Evolutionary conservation across 108 stramenopile species (phyloP), one percentile per base, ranked within the genome.

Genomic region (Cyclotella baltica): DNA sequence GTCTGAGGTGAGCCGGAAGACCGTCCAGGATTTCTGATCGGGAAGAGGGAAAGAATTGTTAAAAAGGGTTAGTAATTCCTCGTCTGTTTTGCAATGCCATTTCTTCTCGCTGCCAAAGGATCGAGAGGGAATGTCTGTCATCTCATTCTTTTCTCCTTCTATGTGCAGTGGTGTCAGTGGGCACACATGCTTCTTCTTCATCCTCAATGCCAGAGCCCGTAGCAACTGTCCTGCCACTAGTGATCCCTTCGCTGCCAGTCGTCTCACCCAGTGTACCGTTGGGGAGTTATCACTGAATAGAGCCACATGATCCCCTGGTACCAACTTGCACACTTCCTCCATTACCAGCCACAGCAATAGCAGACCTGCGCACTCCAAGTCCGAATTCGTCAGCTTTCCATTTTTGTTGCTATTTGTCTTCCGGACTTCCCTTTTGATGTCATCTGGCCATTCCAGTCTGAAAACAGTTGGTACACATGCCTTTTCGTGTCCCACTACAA

Each of bases 291-390:
- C n/a, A n/a, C n/a, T n/a, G n/a, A n/a, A n/a, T n/a, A n/a, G n/a
- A n/a, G n/a, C n/a, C n/a, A n/a, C n/a, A n/a, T n/a, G n/a, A n/a
- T n/a, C n/a, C n/a, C n/a, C n/a, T n/a, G n/a, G n/a, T n/a, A n/a
- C n/a, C n/a, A n/a, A n/a, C n/a, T n/a, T n/a, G n/a, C n/a, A 47
- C 22, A 66, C 43, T 22, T 53, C 35, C 40, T 75, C 74, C 74
- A 75, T 65, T 8, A 65, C 37, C 6, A 75, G 53, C 74, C 62
- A 75, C 22, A 40, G 22, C 16, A 75, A 40, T 0, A 65, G 55
- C 27, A 25, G 27, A n/a, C n/a, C n/a, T n/a, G n/a, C n/a, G n/a
- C n/a, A n/a, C n/a, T n/a, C n/a, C n/a, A n/a, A n/a, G n/a, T n/a
- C n/a, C n/a, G n/a, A n/a, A n/a, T n/a, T n/a, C n/a, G n/a, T n/a